phyloP scores from a whole-genome alignment of 768 basidiomycete genomes.

The Pulveroboletus ravenelii region DNA sequence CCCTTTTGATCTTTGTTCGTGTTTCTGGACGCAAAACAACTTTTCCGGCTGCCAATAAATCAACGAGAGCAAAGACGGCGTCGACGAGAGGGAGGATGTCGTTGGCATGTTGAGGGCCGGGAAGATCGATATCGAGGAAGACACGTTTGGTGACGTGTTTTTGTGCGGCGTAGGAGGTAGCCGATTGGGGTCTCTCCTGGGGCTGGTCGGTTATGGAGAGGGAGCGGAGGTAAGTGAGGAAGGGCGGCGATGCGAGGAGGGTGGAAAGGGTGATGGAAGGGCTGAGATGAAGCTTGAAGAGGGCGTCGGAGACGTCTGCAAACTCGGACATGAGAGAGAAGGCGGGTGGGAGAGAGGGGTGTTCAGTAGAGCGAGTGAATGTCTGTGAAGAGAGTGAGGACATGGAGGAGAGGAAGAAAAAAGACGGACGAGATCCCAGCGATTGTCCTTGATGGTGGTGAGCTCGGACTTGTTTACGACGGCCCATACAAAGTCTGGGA shows the following conservation, averaged over 20 bases:
- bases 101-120: conserved; percentile 42
- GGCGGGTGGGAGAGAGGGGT: conserved; percentile 51
- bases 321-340: conserved; percentile 84
- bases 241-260: conserved; percentile 58
- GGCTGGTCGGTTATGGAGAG: conserved; percentile 90
- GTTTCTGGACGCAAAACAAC: conserved; percentile 76
- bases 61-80: conserved; percentile 71
- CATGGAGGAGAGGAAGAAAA: not conserved
- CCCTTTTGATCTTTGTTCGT: conserved; percentile 66
- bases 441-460: conserved; percentile 55
- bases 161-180: conserved; percentile 41
- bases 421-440: conserved; percentile 84
- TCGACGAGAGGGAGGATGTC: conserved; percentile 56
- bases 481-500: conserved; percentile 78
- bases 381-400: conserved; percentile 44
- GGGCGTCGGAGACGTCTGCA: conserved; percentile 75
- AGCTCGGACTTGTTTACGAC: conserved; percentile 79
- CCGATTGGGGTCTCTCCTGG: conserved; percentile 54
- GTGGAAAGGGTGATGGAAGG: conserved; percentile 48
- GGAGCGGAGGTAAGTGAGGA: conserved; percentile 77
- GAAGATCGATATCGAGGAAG: conserved; percentile 59
- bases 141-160: conserved; percentile 61
- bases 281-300: conserved; percentile 49
- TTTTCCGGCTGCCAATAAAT: conserved; percentile 48
- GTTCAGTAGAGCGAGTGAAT: conserved; percentile 76